These are phyloP conservation scores for Pseudoscleropodium purum DNA, from an alignment of 225 moss, liverwort and hornwort species.

Conservation along the genomic window DNA sequence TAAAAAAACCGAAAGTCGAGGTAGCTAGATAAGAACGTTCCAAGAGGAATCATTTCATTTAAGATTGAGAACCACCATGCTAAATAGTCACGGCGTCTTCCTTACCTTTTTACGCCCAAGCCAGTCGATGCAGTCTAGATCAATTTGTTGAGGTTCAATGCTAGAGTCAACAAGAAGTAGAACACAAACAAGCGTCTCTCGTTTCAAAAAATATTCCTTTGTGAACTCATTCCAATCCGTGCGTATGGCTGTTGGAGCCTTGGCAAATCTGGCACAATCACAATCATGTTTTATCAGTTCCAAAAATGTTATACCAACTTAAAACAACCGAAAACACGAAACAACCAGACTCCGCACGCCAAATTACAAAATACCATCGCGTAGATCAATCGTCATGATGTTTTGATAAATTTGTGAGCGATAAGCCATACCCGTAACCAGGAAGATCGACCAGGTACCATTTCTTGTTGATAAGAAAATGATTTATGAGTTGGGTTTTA, in stretches of 20 bases:
- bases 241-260: constrained; percentile 83
- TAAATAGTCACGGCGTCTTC: background rate
- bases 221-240: constrained; percentile 98
- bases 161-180: constrained; percentile 82
- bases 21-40: background rate
- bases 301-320: background rate
- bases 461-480: constrained; percentile 75
- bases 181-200: constrained; percentile 74
- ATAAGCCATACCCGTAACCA: constrained; percentile 71
- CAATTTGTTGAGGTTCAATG: constrained; percentile 80
- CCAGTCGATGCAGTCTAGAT: constrained; percentile 89
- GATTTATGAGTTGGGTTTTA: constrained; percentile 96
- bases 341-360: background rate
- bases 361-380: background rate
- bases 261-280: constrained; percentile 64
- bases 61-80: background rate
- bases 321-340: background rate
- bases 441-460: constrained; percentile 99
- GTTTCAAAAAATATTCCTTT: constrained; percentile 74
- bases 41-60: background rate
- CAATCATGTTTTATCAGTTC: background rate
- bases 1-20: background rate
- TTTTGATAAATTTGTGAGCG: background rate
- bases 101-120: constrained; percentile 80
- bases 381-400: background rate